Conservation (phyloP, 306 rosid species). For the Acacia melanoxylon region DNA sequence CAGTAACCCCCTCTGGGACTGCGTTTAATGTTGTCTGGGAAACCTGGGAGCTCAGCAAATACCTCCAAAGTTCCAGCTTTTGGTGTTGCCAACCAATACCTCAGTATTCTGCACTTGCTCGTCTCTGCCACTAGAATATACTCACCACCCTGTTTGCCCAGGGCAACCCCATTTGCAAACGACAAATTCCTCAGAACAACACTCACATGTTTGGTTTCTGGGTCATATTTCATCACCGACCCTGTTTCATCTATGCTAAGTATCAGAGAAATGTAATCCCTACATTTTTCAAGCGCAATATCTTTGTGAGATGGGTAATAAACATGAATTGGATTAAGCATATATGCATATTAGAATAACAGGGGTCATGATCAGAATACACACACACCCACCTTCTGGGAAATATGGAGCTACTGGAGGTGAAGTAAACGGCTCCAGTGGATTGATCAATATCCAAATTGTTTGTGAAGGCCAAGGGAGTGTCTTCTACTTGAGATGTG, state of each 20-base stretch:
- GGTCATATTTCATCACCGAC: conserved; percentile 68
- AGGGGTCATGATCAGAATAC: not conserved
- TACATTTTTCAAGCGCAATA: conserved; percentile 23
- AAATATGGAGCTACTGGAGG: conserved; percentile 59
- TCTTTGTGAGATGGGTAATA: not conserved
- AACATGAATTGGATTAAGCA: not conserved
- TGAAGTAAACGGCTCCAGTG: conserved; percentile 58
- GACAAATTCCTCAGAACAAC: conserved; percentile 54
- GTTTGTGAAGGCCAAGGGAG: conserved; percentile 52
- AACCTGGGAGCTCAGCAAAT: conserved; percentile 64
- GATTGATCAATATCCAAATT: conserved; percentile 60
- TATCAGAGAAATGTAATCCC: conserved; percentile 55
- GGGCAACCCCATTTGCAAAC: conserved; percentile 74
- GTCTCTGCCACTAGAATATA: conserved; percentile 66
- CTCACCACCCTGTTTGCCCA: conserved; percentile 46
- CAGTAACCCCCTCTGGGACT: conserved; percentile 81
- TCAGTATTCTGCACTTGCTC: conserved; percentile 51
- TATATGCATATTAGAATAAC: not conserved
- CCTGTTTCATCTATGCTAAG: conserved; percentile 65
- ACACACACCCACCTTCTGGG: conserved; percentile 50
- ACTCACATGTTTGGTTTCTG: conserved; percentile 44
- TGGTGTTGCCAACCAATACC: conserved; percentile 60
- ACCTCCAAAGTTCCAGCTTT: conserved; percentile 57
- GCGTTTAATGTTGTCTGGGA: conserved; percentile 77
- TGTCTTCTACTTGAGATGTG: conserved; percentile 20